These are phyloP conservation scores for Magnaporthiopsis incrustans DNA, from an alignment of 2,329 filamentous ascomycete genomes.

Conservation along the genomic window DNA sequence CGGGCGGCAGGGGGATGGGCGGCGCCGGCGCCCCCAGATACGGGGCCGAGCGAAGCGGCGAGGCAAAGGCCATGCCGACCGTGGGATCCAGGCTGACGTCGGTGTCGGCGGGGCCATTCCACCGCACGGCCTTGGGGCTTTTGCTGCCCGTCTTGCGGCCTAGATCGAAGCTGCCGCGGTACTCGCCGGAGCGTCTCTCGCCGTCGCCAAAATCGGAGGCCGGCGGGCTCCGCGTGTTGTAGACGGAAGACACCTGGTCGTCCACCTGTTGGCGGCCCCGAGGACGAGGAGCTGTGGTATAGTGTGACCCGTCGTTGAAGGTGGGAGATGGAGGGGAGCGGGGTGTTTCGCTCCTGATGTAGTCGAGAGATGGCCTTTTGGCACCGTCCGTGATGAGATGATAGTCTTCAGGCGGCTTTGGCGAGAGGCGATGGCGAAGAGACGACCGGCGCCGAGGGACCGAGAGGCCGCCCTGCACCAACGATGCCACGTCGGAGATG, in stretches of 20 bases:
- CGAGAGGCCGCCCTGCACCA: background rate
- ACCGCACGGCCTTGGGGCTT: background rate
- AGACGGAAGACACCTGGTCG: background rate
- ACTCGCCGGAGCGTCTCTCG: background rate
- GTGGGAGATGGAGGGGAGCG: background rate
- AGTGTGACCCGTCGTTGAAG: background rate
- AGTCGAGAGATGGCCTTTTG: background rate
- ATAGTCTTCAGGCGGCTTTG: background rate
- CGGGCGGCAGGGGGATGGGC: constrained; percentile 41
- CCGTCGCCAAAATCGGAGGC: background rate
- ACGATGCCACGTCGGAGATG: background rate
- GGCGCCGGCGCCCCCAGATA: constrained; percentile 7
- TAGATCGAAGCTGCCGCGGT: background rate
- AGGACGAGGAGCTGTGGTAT: background rate
- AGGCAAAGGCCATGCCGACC: constrained; percentile 1
- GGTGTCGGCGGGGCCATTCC: background rate
- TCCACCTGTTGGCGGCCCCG: background rate
- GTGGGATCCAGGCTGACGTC: background rate
- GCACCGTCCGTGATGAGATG: background rate
- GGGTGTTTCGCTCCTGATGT: background rate
- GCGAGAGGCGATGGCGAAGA: background rate
- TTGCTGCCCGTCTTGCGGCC: background rate
- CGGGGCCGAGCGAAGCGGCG: background rate
- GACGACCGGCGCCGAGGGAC: background rate
- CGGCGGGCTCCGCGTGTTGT: background rate